Evolutionary conservation across 306 rosid genomes (phyloP).

Genomic region (Oxytropis ochrocephala): DNA sequence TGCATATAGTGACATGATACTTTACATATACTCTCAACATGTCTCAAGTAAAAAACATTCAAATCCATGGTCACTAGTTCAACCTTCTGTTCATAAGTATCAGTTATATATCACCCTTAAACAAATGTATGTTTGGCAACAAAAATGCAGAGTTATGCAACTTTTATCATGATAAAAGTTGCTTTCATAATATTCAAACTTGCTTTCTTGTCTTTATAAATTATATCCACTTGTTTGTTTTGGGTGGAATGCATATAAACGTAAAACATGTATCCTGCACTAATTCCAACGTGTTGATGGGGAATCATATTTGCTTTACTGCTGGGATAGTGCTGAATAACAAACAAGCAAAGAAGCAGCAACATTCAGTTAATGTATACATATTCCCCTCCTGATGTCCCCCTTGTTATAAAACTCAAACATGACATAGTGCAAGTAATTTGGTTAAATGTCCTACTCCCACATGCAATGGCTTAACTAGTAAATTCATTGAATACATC

Average conservation of each 20-base stretch:
- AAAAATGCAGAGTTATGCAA: background rate
- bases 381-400: background rate
- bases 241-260: background rate
- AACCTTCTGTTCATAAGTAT: too few relatives aligned
- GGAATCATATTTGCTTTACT: background rate
- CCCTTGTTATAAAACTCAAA: background rate
- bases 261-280: background rate
- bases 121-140: background rate
- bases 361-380: constrained; percentile 5
- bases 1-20: background rate
- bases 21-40: background rate
- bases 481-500: constrained; percentile 6
- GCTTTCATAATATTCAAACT: background rate
- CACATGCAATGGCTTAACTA: constrained; percentile 7
- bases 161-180: background rate
- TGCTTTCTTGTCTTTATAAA: background rate
- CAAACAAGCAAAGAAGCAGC: constrained; percentile 9
- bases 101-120: background rate
- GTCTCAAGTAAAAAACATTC: too few relatives aligned
- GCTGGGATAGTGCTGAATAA: background rate
- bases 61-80: too few relatives aligned
- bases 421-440: background rate
- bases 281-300: background rate
- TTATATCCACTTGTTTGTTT: background rate
- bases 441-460: constrained; percentile 4